These are phyloP conservation scores for Coffea humblotiana DNA, from an alignment of 305 asterid species.

Conservation along the genomic window DNA sequence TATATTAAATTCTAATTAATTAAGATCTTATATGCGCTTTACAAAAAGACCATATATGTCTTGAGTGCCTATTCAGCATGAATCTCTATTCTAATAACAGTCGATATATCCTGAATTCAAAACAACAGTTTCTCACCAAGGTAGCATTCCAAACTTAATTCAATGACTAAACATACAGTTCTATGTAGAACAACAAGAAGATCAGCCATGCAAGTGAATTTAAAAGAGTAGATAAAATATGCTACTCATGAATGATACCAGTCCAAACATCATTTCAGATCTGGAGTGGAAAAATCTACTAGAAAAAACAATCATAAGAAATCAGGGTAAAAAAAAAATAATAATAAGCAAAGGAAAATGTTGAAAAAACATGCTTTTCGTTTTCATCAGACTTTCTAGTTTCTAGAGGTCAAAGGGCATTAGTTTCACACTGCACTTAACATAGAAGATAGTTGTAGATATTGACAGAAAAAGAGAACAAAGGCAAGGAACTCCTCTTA, in stretches of 20 bases:
- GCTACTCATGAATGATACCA: too few species aligned
- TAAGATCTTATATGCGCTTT: background rate
- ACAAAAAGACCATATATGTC: background rate
- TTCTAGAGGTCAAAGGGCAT: background rate
- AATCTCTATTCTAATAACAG: too few species aligned
- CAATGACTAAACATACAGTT: background rate
- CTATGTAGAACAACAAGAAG: background rate
- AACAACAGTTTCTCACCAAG: background rate
- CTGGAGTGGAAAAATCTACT: too few species aligned
- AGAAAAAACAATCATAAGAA: too few species aligned
- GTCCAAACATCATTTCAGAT: too few species aligned
- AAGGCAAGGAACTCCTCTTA: background rate
- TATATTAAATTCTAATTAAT: constrained; percentile 3
- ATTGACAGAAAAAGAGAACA: background rate
- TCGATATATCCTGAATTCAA: background rate
- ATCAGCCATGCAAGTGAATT: background rate
- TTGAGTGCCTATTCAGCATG: background rate
- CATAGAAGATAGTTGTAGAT: background rate
- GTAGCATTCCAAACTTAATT: background rate
- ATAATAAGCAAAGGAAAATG: background rate
- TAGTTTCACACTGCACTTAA: background rate
- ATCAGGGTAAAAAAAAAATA: background rate
- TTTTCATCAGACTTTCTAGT: background rate
- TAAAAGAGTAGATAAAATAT: background rate
- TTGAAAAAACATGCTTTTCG: background rate